Conservation (phyloP, 805 yeast species). For the Grigorovia yakushimaensis region DNA sequence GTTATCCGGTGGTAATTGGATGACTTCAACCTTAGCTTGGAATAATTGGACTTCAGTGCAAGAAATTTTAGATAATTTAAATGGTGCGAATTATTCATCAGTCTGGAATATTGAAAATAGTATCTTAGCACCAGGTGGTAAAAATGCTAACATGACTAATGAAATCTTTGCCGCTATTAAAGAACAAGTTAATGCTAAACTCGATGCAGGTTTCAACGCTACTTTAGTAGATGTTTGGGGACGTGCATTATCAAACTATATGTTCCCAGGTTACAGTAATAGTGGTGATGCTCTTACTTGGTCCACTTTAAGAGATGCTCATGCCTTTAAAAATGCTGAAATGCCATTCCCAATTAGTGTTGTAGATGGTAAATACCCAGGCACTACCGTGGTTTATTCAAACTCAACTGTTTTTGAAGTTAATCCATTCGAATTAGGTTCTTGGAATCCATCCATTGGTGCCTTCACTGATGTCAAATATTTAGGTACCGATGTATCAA, state of each 20-base stretch:
- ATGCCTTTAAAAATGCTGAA: constrained; percentile 47
- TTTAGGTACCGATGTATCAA: constrained; percentile 53
- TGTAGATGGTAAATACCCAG: constrained; percentile 57
- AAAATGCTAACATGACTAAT: constrained; percentile 41
- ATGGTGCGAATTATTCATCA: constrained; percentile 26
- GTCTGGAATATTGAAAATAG: constrained; percentile 67
- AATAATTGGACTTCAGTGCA: constrained; percentile 70
- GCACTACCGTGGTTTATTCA: constrained; percentile 40
- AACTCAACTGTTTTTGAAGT: constrained; percentile 64
- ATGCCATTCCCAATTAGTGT: constrained; percentile 69
- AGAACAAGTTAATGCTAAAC: constrained; percentile 42
- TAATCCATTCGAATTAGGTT: constrained; percentile 67
- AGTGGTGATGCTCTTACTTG: constrained; percentile 57
- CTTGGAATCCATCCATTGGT: constrained; percentile 73
- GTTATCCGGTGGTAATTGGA: constrained; percentile 81
- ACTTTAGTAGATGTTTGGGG: constrained; percentile 76
- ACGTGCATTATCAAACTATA: constrained; percentile 59
- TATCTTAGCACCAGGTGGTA: constrained; percentile 54
- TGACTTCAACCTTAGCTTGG: constrained; percentile 54
- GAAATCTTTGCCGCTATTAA: constrained; percentile 43
- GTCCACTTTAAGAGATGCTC: constrained; percentile 48
- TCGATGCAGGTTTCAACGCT: constrained; percentile 54
- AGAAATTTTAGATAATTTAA: constrained; percentile 35
- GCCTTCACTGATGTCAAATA: constrained; percentile 60
- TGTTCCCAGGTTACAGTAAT: constrained; percentile 50